Percentiles rank a stretch among this genome's conserved stretches.
Evolutionary conservation across 768 basidiomycete species (phyloP).

Genomic region (Epithele typhae): DNA sequence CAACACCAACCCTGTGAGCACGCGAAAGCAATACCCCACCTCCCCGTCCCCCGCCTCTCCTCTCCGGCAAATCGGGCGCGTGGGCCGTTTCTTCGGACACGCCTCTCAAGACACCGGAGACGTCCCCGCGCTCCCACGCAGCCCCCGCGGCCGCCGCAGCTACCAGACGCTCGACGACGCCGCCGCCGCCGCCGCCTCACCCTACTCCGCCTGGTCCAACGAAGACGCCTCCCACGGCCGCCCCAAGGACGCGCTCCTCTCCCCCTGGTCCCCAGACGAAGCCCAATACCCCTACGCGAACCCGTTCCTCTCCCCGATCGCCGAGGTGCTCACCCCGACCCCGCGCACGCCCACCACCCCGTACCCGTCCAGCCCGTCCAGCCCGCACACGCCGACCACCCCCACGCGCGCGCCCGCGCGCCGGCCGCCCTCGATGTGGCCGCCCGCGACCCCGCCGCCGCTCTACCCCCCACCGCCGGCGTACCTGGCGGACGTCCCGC

Average conservation of each 20-base stretch:
- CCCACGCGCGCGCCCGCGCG: not conserved
- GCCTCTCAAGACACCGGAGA: slow-evolving; percentile 4
- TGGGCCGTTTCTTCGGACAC: slow-evolving; percentile 19
- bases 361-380: too few species aligned
- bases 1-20: not conserved
- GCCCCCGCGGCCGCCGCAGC: not conserved
- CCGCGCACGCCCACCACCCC: too few species aligned
- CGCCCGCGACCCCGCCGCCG: slow-evolving; percentile 7
- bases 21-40: slow-evolving; percentile 2
- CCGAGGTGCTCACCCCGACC: too few species aligned
- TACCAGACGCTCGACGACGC: slow-evolving; percentile 12
- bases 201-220: slow-evolving; percentile 6
- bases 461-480: slow-evolving; percentile 21
- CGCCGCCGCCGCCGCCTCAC: not conserved
- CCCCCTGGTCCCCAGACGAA: slow-evolving; percentile 24
- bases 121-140: not conserved
- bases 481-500: slow-evolving; percentile 18
- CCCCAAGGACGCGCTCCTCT: slow-evolving; percentile 19
- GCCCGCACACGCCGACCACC: not conserved
- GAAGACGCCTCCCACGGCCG: slow-evolving; percentile 1
- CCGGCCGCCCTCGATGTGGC: too few species aligned
- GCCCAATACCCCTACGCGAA: slow-evolving; percentile 15
- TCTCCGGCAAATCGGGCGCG: slow-evolving; percentile 1
- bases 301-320: not conserved
- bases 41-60: not conserved